Evolutionary conservation across 371 early-diverging fungal genomes (phyloP), one percentile per base, ranked within the genome.

Genomic region (Homolaphlyctis polyrhiza): DNA sequence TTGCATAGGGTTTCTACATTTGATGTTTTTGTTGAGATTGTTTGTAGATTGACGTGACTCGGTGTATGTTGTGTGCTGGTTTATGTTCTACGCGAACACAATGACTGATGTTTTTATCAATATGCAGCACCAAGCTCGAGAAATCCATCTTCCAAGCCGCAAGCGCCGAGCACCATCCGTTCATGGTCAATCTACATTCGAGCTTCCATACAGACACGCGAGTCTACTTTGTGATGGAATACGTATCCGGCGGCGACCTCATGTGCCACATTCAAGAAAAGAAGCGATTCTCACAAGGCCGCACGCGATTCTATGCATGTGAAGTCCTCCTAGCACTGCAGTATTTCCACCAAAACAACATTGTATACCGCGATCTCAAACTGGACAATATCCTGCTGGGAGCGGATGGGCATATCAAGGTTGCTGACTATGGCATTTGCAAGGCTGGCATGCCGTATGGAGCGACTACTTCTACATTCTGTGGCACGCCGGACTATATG

Each of bases 401-500:
- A 18, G 66, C 82, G 58, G 89, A 93, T 66, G 99, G 99, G 1
- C 99, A 99, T 73, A 90, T 99, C 73, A 97, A 97, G 81, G 83
- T 99, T 57, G 95, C 97, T 23, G 99, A 99, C 76, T 99, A 96
- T 80, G 99, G 99, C 32, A 82, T 98, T 60, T 97, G 98, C 85
- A 94, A 98, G 82, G 91, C 93, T 69, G 86, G 89, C 66, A 95
- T 99, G 91, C 77, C 85, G 58, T 85, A 87, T 62, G 90, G 92
- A 23, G 78, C 90, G 49, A 87, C 87, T 13, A 98, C 98, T 35
- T 80, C 86, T 70, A 97, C 97, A 0, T 94, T 99, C 75, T 97
- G 97, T 76, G 99, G 99, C 39, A 99, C 99, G 23, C 99, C 99
- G 18, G 99, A 99, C 77, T 99, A 95, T 71, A 96, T 99, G 94